Base-by-base conservation (phyloP, 192 early-diverging fungal genomes). In the Backusella mclennaniae region DNA sequence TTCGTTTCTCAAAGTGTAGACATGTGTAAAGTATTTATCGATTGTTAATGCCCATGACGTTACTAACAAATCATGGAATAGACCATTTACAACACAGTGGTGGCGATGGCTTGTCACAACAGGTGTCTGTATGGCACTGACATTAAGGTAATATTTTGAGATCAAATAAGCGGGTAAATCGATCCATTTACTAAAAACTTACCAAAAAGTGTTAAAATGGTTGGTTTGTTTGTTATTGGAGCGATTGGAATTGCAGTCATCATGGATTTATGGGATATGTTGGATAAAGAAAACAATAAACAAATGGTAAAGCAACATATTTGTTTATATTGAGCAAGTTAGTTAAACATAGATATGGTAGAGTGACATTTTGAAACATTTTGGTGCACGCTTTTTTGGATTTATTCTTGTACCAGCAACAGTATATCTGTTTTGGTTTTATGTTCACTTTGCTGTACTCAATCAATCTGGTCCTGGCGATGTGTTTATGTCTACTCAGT, bases 371-470 rank as follows among this genome's bases (percentile, higher is more conserved):
- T 79, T 77, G 67, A 83, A 89, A 29, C 97, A 99, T 82, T 99
- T 98, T 84, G 80, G 83, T 53, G 94, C 96, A 29, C 92, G 97
- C 17, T 90, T 92, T 21, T 72, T 96, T 46, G 92, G 89, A 67
- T 85, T 99, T 33, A 97, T 99, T 71, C 33, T 93, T 63, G 77
- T 98, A 12, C 97, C 97, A 44, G 66, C 92, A 29, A 17, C 82
- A 9, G 75, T 98, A 7, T 99, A 98, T 75, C 79, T 95, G 29
- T 88, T 89, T 31, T 96, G 92, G 87, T 99, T 99, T 83, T 95
- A 92, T 81, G 80, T 99, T 46, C 97, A 99, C 79, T 99, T 99
- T 89, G 87, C 85, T 8, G 83, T 97, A 35, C 84, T 99, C 67
- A 89, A 85, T 29, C 87, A 87, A 75, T 87, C 87, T 76, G 97